Evolutionary conservation across 2,329 filamentous ascomycete species (phyloP), one percentile per base, ranked within the genome.

Genomic region (Huntiella savannae): DNA sequence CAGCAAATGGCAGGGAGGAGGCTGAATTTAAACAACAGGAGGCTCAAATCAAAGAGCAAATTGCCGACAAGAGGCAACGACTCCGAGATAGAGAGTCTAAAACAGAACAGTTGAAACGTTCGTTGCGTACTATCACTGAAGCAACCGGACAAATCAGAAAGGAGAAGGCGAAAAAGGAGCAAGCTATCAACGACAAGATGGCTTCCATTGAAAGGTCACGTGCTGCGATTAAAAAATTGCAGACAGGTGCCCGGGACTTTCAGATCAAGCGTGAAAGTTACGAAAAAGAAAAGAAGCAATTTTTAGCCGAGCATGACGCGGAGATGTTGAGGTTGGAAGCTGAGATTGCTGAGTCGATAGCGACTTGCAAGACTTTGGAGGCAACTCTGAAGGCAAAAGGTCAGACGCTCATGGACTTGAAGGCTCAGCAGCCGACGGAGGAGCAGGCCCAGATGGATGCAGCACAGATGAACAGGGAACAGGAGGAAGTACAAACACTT

Each of bases 31-130:
- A 73, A 52, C 65, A 69, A n/a, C 63, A 73, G 45, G 63, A 83
- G 52, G 71, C 75, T 35, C 75, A 82, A 39, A 59, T 94, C 32
- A 75, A 79, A 46, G 77, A 77, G 49, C 84, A 93, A 55, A 80
- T 84, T 50, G 83, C 92, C 53, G 73, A 79, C 43, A 77, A 94
- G 58, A 79, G 73, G 55, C 78, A 79, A 51, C 71, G 78, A 15
- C 68, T 91, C 46, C 91, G 83, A 58, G 84, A 93, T 56, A 94
- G 92, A 59, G 88, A 96, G 53, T 85, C 92, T 55, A 82, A 79
- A 43, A 95, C 85, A 42, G 78, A 83, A 39, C 85, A 86, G 56
- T 63, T 95, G 46, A 84, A 82, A 56, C 80, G 80, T 51, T 79
- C 88, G 57, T 78, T 92, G 45, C 79, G 83, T 45, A 75, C 74